Base-by-base conservation (phyloP, 2,329 filamentous ascomycete genomes). In the Sporothrix pseudoabietina region DNA sequence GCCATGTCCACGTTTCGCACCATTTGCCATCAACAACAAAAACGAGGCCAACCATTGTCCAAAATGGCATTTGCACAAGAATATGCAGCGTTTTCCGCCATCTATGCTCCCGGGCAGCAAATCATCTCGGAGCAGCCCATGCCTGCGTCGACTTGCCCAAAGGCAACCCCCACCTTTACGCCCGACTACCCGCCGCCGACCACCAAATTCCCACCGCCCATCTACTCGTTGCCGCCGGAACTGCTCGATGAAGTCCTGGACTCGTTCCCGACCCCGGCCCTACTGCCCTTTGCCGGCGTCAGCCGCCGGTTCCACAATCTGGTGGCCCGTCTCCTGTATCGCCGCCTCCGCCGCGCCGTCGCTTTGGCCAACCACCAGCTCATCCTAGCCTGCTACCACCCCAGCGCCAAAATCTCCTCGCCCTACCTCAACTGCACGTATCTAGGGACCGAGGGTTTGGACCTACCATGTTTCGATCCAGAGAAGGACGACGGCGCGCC, bases 341-440 rank as follows among this genome's bases (percentile, higher is more conserved):
- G 77, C 71, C 80, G 80, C 57, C 76, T 82, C 72, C 74, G 74
- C 39, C 75, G 86, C 26, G 88, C 89, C 26, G 85, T 89, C 4
- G 82, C 86, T 3, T 81, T 91, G 8, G 82, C 86, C 52, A 86
- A 89, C 52, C 88, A 93, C 78, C 87, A 90, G 71, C 82, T 96
- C 54, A 88, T 94, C 52, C 87, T 97, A 57, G 92, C 95, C 82
- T 93, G 91, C 80, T 94, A 92, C 78, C 92, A 92, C 76, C 93
- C 92, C 0, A 88, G 85, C 75, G 89, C 87, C 32, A 91, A 90
- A 80, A 84, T 91, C 69, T 90, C 87, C 5, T 90, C 91, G 26
- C 91, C 92, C 0, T 90, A 89, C 72, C 85, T 94, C 14, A 80
- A 81, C 78, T 94, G 92, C 81, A 84, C 88, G 61, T 91, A 91